phyloP scores from a whole-genome alignment of 495 filamentous ascomycete genomes.

The Talaromyces wortmannii region DNA sequence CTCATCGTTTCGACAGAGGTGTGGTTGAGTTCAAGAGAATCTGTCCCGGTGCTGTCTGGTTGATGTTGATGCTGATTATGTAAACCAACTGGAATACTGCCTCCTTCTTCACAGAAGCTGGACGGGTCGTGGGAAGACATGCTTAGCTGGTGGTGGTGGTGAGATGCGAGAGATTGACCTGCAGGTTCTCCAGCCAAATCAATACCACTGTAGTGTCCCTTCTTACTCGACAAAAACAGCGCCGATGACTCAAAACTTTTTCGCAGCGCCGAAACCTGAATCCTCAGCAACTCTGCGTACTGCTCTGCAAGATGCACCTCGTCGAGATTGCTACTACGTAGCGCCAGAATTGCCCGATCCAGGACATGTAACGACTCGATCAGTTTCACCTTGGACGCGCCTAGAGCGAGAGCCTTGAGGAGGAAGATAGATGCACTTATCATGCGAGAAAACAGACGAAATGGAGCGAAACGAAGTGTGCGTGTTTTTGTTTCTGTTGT shows the following conservation, averaged over 20 bases:
- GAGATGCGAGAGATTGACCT: too few species aligned
- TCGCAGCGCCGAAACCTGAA: conserved; percentile 14
- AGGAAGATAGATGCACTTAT: conserved; percentile 31
- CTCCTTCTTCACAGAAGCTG: too few species aligned
- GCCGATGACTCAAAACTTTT: background rate
- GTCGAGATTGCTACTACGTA: conserved; percentile 23
- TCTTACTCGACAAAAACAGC: background rate
- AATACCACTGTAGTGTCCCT: too few species aligned
- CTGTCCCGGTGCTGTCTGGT: too few species aligned
- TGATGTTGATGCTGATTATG: too few species aligned
- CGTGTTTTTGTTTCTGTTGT: background rate
- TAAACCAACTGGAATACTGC: too few species aligned
- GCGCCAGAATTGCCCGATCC: conserved; percentile 19
- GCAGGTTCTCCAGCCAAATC: too few species aligned
- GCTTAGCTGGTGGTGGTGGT: too few species aligned
- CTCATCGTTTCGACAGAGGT: background rate
- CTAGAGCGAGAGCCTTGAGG: conserved; percentile 32
- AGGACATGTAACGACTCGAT: conserved; percentile 26
- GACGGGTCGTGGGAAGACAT: too few species aligned
- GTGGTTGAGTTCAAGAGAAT: too few species aligned
- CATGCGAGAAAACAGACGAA: conserved; percentile 30
- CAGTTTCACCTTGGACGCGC: conserved; percentile 23
- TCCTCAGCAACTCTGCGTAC: conserved; percentile 27
- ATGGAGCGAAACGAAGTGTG: conserved; percentile 22
- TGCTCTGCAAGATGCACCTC: conserved; percentile 28